A percentile compares a stretch with the other conserved stretches of the same genome.
phyloP scores from a whole-genome alignment of 352 stramenopile species.

The Globisporangium solare region DNA sequence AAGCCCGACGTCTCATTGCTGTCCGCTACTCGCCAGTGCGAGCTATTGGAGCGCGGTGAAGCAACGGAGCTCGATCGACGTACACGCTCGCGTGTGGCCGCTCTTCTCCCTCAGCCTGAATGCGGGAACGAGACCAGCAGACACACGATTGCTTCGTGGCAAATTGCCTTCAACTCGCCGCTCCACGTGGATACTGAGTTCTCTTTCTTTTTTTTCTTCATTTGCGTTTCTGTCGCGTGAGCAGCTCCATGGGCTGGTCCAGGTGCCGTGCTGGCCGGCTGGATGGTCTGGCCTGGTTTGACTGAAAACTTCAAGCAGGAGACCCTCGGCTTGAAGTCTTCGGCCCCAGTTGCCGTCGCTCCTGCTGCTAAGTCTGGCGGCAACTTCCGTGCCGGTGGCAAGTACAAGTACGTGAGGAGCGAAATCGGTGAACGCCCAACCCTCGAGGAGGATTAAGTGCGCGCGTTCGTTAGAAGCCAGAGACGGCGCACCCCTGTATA shows the following conservation, averaged over 20 bases:
- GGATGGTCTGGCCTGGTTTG: constrained; percentile 69
- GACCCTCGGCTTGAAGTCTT: constrained; percentile 49
- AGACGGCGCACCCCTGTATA: too few relatives aligned
- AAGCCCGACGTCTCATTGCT: constrained; percentile 13
- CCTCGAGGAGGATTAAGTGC: constrained; percentile 54
- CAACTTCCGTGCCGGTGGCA: constrained; percentile 50
- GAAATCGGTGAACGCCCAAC: constrained; percentile 75
- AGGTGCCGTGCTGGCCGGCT: constrained; percentile 42
- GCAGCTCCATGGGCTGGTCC: constrained; percentile 53
- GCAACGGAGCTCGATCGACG: too few relatives aligned
- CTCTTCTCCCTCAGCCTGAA: too few relatives aligned
- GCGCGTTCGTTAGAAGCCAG: constrained; percentile 1
- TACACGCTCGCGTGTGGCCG: too few relatives aligned
- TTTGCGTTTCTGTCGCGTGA: neutral
- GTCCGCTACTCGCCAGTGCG: neutral
- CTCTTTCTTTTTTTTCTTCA: neutral
- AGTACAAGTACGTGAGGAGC: constrained; percentile 75
- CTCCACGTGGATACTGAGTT: neutral
- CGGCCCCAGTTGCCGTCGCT: constrained; percentile 14
- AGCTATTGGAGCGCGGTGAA: too few relatives aligned
- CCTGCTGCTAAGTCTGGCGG: constrained; percentile 11
- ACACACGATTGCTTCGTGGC: too few relatives aligned
- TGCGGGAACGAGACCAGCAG: too few relatives aligned
- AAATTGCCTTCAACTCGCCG: too few relatives aligned
- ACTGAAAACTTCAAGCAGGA: constrained; percentile 73